Conservation (phyloP, 2,329 filamentous ascomycete genomes). For the Exophiala alcalophila region DNA sequence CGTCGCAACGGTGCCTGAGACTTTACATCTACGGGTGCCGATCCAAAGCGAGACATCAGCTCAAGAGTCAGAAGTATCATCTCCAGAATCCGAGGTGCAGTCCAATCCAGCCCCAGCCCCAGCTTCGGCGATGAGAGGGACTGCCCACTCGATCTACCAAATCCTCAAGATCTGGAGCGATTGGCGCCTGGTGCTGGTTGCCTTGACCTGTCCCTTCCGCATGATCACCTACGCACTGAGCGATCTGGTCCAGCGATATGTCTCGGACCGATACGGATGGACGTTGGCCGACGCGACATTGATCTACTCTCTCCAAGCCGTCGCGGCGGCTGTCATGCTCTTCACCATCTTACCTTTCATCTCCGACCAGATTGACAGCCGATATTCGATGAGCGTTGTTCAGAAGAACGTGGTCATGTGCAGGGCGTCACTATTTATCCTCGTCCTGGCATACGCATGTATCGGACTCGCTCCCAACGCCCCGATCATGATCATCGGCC, state of each 20-base stretch:
- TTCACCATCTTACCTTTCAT: constrained; percentile 45
- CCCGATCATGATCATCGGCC: constrained; percentile 42
- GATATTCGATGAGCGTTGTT: constrained; percentile 37
- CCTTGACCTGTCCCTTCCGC: constrained; percentile 49
- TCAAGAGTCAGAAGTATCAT: too few species aligned
- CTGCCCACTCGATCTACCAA: not conserved
- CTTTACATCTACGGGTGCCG: constrained; percentile 33
- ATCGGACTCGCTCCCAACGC: constrained; percentile 47
- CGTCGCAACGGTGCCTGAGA: constrained; percentile 40
- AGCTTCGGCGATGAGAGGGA: not conserved
- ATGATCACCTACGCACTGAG: constrained; percentile 48
- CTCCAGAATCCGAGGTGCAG: too few species aligned
- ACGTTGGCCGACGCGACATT: constrained; percentile 44
- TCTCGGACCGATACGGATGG: constrained; percentile 52
- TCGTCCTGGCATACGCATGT: constrained; percentile 45
- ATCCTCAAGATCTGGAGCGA: constrained; percentile 20
- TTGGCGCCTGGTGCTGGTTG: constrained; percentile 34
- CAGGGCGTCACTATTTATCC: constrained; percentile 45
- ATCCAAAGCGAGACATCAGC: constrained; percentile 31
- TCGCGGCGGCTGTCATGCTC: constrained; percentile 48
- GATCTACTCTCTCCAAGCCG: constrained; percentile 47
- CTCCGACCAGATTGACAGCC: constrained; percentile 39
- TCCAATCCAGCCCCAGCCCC: not conserved
- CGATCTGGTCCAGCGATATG: constrained; percentile 51
- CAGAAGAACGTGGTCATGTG: constrained; percentile 48